Base-by-base conservation (phyloP, 768 basidiomycete genomes). In the Chlorophyllum brunneum region DNA sequence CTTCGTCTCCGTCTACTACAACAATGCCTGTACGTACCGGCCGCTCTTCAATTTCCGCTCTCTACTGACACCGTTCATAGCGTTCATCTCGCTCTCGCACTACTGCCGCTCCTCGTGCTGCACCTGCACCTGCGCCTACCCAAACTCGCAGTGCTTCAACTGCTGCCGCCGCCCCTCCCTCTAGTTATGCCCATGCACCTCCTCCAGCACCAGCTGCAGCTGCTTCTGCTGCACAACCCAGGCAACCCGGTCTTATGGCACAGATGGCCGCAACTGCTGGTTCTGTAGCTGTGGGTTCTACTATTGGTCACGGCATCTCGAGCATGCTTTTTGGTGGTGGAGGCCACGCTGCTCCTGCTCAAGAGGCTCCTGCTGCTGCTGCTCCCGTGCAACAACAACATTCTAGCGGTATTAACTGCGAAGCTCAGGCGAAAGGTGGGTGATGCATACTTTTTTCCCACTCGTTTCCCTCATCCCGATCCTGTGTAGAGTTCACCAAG, bases 201-300 rank as follows among this genome's bases (percentile, higher is more conserved):
- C 65, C 74, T 5, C 74, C 75, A 1, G 67, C 76, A 52, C 77
- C 80, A 55, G 62, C 80, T 41, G 69, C 73, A 56, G 66, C 73
- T 2, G 70, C 72, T 15, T 68, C 80, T 46, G 59, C 77, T 29
- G 68, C 72, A 31, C 73, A 74, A 39, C 66, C 77, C 1, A 62
- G 74, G 54, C 73, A 78, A 56, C 90, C 91, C 1, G 90, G 91
- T 11, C 74, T 93, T 78, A 50, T 93, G 15, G 77, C 81, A 0
- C 86, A 89, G 62, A 92, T 93, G 88, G 91, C 91, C 48, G 87
- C 89, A 4, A 92, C 92, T 5, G 92, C 92, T 23, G 92, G 92
- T 56, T 89, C 88, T 52, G 92, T 95, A 44, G 93, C 92, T 4
- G 74, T 91, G 43, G 93, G 92, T 22, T 92, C 89, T 6, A 85